Evolutionary conservation across 306 rosid species (phyloP).

Genomic region (Pterocarpus macrocarpus): DNA sequence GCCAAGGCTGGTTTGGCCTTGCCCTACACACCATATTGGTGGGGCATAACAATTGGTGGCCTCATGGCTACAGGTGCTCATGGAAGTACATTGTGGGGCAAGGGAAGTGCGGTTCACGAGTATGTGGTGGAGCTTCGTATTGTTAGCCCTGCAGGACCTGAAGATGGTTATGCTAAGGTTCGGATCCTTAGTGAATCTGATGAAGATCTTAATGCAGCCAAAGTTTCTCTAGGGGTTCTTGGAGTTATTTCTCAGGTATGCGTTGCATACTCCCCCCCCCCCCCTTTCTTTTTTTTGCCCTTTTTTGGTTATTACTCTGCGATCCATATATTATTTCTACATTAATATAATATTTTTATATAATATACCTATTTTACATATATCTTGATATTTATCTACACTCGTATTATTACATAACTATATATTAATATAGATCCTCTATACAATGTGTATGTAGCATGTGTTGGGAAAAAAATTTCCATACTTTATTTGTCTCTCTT

Average conservation of each 20-base stretch:
- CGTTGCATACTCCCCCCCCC: too few relatives aligned
- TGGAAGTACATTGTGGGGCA: slow-evolving; percentile 75
- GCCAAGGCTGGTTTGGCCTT: slow-evolving; percentile 64
- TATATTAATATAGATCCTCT: too few relatives aligned
- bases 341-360: too few relatives aligned
- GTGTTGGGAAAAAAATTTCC: too few relatives aligned
- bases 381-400: too few relatives aligned
- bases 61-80: slow-evolving; percentile 75
- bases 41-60: slow-evolving; percentile 83
- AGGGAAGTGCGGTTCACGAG: slow-evolving; percentile 76
- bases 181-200: slow-evolving; percentile 49
- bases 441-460: too few relatives aligned
- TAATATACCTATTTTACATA: too few relatives aligned
- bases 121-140: slow-evolving; percentile 56
- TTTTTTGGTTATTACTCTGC: too few relatives aligned
- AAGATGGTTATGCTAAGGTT: slow-evolving; percentile 60
- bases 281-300: too few relatives aligned
- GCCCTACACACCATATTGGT: slow-evolving; percentile 77
- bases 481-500: too few relatives aligned
- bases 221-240: slow-evolving; percentile 71
- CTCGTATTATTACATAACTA: too few relatives aligned
- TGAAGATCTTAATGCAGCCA: slow-evolving; percentile 61
- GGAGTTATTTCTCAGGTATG: slow-evolving; percentile 76
- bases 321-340: too few relatives aligned
- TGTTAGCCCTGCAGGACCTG: slow-evolving; percentile 54